Conservation (phyloP, 768 basidiomycete species). For the Pleurotus ostreatus region DNA sequence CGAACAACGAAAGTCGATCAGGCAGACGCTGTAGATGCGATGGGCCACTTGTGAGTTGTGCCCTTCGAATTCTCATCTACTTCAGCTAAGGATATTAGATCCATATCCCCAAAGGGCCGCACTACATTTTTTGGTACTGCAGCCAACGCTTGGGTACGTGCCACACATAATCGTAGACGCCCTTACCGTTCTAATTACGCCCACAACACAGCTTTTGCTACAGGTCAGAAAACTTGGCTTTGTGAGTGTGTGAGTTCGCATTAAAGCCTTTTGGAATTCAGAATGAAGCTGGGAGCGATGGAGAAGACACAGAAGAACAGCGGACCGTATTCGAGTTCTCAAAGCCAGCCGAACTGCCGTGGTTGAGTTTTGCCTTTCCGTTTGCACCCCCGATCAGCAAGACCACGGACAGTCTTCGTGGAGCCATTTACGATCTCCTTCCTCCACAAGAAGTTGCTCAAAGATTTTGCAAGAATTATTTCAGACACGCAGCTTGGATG, state of each 20-base stretch:
- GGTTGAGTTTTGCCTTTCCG: constrained; percentile 59
- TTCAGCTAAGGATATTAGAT: constrained; percentile 28
- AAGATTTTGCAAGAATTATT: constrained; percentile 50
- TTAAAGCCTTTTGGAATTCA: constrained; percentile 21
- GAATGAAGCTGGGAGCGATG: constrained; percentile 33
- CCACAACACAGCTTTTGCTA: constrained; percentile 50
- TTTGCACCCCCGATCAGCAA: constrained; percentile 42
- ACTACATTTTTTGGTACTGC: constrained; percentile 64
- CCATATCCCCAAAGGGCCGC: constrained; percentile 58
- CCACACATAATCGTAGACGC: constrained; percentile 3
- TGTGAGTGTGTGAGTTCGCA: no score
- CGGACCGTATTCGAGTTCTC: constrained; percentile 29
- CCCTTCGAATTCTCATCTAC: background rate
- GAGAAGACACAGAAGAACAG: constrained; percentile 21
- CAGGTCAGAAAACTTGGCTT: constrained; percentile 36
- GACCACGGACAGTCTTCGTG: constrained; percentile 39
- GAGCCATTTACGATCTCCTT: constrained; percentile 39
- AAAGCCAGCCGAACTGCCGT: constrained; percentile 51
- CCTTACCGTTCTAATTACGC: constrained; percentile 1
- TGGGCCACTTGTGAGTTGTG: constrained; percentile 55
- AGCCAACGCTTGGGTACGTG: constrained; percentile 66
- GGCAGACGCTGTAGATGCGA: constrained; percentile 55
- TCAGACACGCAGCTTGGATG: constrained; percentile 71
- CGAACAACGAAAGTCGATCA: constrained; percentile 41
- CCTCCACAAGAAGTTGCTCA: constrained; percentile 36